Conservation (phyloP, 352 stramenopile genomes). For the Blastocystis sp. region DNA sequence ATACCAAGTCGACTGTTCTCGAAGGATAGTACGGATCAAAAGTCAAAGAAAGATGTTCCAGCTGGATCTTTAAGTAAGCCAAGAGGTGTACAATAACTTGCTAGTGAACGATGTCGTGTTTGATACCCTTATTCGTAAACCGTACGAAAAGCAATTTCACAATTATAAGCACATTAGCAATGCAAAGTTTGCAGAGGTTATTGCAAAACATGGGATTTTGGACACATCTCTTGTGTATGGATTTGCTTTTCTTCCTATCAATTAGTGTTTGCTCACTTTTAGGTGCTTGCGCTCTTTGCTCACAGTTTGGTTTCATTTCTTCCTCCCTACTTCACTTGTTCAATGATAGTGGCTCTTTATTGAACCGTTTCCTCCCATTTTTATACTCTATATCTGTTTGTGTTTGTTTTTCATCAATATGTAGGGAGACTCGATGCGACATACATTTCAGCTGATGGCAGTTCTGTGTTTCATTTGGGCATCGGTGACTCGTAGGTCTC, state of each 20-base stretch:
- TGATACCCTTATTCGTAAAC: constrained; percentile 25
- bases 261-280: constrained; percentile 12
- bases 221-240: constrained; percentile 18
- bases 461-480: not conserved
- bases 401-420: not conserved
- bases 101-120: constrained; percentile 40
- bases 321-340: not conserved
- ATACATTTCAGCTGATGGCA: constrained; percentile 30
- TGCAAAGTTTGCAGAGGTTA: not conserved
- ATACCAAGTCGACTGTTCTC: not conserved
- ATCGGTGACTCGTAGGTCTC: not conserved
- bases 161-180: constrained; percentile 12
- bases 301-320: not conserved
- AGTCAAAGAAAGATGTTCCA: not conserved
- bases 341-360: not conserved
- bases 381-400: not conserved
- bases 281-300: constrained; percentile 17
- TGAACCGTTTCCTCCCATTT: constrained; percentile 42
- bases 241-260: not conserved
- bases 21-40: not conserved
- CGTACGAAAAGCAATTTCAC: constrained; percentile 8
- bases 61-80: not conserved
- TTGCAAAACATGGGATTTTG: not conserved
- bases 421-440: constrained; percentile 37
- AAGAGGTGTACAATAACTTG: not conserved